Base-by-base conservation (phyloP, 2,329 filamentous ascomycete genomes). In the Cordyceps farinosa region DNA sequence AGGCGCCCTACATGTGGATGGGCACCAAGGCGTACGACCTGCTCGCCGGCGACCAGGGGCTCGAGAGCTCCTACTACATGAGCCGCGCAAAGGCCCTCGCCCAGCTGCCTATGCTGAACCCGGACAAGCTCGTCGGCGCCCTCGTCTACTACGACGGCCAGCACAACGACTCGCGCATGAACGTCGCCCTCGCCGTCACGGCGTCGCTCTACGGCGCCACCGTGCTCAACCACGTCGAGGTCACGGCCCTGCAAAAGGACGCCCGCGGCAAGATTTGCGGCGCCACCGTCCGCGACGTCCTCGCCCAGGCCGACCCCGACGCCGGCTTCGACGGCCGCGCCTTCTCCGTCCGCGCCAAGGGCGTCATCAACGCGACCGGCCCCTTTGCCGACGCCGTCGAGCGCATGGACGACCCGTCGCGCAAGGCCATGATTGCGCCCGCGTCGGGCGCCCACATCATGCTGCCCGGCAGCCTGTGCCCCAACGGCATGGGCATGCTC, bases 161-260 rank as follows among this genome's bases (percentile, higher is more conserved):
- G 63, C 91, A 94, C 79, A 94, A 95, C 72, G 90, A 95, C 73
- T 92, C 90, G 32, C 87, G 90, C 66, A 95, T 94, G 90, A 94
- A 94, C 74, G 87, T 93, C 52, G 91, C 90, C 10, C 82, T 95
- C 55, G 90, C 89, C 29, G 87, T 92, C 80, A 94, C 90, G 8
- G 90, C 90, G 61, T 87, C 89, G 9, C 81, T 93, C 42, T 93
- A 93, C 72, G 91, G 91, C 63, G 87, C 88, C 53, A 94, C 90
- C 15, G 83, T 94, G 30, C 86, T 92, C 65, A 94, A 92, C 77
- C 89, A 95, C 76, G 82, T 91, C 75, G 89, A 94, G 75, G 90
- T 94, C 40, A 93, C 89, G 2, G 80, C 78, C 36, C 80, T 94
- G 40, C 84, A 88, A 61, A 94, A 92, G 78, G 88, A 91, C 70